Evolutionary conservation across 768 basidiomycete genomes (phyloP).

Genomic region (Trametes cubensis): DNA sequence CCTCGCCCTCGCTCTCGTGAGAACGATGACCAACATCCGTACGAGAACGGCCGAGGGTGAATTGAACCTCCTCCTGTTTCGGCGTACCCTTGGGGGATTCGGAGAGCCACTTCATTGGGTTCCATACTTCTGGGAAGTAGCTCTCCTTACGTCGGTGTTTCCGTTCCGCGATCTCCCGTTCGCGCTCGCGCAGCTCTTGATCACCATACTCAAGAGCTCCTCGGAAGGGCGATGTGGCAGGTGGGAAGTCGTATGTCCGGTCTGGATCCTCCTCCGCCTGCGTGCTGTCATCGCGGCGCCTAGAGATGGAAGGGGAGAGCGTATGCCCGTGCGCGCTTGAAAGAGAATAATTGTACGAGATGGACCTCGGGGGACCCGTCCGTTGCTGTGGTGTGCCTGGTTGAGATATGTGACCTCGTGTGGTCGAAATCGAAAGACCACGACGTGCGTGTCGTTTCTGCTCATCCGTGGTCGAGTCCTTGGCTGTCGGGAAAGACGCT

Average conservation of each 20-base stretch:
- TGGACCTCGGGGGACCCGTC: constrained; percentile 74
- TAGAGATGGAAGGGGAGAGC: constrained; percentile 24
- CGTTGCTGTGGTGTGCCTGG: constrained; percentile 58
- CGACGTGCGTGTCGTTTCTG: constrained; percentile 9
- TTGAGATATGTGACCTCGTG: constrained; percentile 10
- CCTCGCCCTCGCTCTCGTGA: constrained; percentile 12
- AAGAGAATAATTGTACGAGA: constrained; percentile 65
- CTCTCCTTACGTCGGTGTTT: constrained; percentile 58
- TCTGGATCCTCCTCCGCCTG: constrained; percentile 41
- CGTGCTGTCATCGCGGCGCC: constrained; percentile 33
- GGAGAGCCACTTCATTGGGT: constrained; percentile 51
- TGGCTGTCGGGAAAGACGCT: constrained; percentile 7
- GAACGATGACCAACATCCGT: constrained; percentile 14
- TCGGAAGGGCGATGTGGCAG: constrained; percentile 54
- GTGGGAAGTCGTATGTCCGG: constrained; percentile 38
- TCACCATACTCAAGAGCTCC: constrained; percentile 57
- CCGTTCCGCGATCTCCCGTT: constrained; percentile 47
- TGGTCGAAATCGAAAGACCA: constrained; percentile 16
- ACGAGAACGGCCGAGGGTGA: constrained; percentile 7
- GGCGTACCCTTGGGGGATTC: constrained; percentile 25
- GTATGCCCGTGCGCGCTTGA: constrained; percentile 43
- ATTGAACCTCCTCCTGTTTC: constrained; percentile 20
- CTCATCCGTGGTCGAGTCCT: constrained; percentile 2
- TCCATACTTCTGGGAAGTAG: constrained; percentile 53
- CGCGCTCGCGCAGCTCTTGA: constrained; percentile 40